Percentiles rank a stretch among this genome's conserved stretches.
These are phyloP conservation scores for Ichthyophthirius multifiliis DNA, from an alignment of 169 alveolate species.

Conservation along the genomic window DNA sequence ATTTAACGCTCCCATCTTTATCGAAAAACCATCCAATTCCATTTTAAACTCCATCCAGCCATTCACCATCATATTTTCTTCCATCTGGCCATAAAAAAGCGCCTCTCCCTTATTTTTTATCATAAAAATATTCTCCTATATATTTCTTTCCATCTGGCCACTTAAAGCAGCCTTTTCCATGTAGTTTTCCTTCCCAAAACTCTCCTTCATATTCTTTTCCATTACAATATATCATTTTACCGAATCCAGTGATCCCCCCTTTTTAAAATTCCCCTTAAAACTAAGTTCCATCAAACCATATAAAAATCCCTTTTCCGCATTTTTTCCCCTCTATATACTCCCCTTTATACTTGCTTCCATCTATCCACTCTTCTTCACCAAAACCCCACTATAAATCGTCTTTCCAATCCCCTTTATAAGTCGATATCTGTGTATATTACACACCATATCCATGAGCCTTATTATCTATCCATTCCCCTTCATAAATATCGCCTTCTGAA, in stretches of 20 bases:
- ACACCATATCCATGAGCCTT: neutral
- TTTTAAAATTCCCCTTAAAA: slow-evolving; percentile 44
- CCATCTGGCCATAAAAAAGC: slow-evolving; percentile 33
- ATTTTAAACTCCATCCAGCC: slow-evolving; percentile 8
- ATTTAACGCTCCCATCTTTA: neutral
- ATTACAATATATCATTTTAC: slow-evolving; percentile 5
- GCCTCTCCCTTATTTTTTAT: slow-evolving; percentile 70
- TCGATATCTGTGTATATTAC: neutral
- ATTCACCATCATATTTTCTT: slow-evolving; percentile 28
- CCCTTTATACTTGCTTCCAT: slow-evolving; percentile 50
- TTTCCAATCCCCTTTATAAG: neutral
- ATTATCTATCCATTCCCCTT: slow-evolving; percentile 16
- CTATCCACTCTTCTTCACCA: slow-evolving; percentile 47
- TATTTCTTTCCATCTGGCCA: slow-evolving; percentile 61
- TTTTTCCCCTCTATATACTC: slow-evolving; percentile 23
- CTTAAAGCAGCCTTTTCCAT: slow-evolving; percentile 50
- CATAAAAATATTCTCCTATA: slow-evolving; percentile 59
- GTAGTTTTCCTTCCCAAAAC: slow-evolving; percentile 22
- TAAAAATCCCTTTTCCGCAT: slow-evolving; percentile 32
- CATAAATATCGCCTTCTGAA: slow-evolving; percentile 63
- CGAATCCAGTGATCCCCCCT: slow-evolving; percentile 50
- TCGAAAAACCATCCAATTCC: slow-evolving; percentile 24
- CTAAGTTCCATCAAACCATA: slow-evolving; percentile 43
- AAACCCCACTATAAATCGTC: slow-evolving; percentile 25
- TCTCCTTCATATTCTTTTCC: neutral